phyloP scores from a whole-genome alignment of 1,284 basidiomycete species.

The Malassezia slooffiae region DNA sequence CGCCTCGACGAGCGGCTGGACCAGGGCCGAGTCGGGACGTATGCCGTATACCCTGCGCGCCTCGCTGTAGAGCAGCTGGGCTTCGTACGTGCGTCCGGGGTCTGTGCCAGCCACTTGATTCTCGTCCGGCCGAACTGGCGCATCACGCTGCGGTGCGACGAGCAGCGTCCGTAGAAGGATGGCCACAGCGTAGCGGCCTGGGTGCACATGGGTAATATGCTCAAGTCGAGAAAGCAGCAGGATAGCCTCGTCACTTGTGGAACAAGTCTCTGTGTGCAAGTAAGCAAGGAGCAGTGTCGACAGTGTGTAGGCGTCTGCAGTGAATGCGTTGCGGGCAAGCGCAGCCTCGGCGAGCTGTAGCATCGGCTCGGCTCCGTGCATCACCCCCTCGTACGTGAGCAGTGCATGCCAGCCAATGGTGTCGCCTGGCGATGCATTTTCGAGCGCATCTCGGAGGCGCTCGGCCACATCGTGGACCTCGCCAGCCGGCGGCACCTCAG shows the following conservation, averaged over 20 bases:
- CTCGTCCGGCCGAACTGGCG: constrained; percentile 6
- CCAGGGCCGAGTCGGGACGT: constrained; percentile 17
- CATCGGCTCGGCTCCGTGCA: constrained; percentile 11
- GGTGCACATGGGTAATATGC: constrained; percentile 7
- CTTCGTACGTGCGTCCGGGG: too few relatives aligned
- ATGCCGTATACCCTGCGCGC: constrained; percentile 6
- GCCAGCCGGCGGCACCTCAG: neutral
- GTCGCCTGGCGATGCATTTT: neutral
- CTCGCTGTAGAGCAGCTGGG: constrained; percentile 25
- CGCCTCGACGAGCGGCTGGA: constrained; percentile 24
- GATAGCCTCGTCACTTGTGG: constrained; percentile 29
- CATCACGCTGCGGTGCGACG: neutral
- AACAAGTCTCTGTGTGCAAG: neutral
- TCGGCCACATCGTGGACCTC: constrained; percentile 3
- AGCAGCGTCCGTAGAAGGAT: constrained; percentile 16
- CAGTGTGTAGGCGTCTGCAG: constrained; percentile 4
- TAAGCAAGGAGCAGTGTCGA: constrained; percentile 15
- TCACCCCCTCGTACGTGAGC: constrained; percentile 16
- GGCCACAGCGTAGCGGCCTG: constrained; percentile 7
- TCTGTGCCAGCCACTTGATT: too few relatives aligned
- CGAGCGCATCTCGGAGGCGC: constrained; percentile 6
- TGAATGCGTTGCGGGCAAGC: neutral
- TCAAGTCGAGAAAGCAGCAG: constrained; percentile 15
- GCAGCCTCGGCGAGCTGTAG: constrained; percentile 12
- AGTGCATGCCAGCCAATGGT: constrained; percentile 15